phyloP scores from a whole-genome alignment of 257 asterid genomes.

The Nicotiana knightiana region DNA sequence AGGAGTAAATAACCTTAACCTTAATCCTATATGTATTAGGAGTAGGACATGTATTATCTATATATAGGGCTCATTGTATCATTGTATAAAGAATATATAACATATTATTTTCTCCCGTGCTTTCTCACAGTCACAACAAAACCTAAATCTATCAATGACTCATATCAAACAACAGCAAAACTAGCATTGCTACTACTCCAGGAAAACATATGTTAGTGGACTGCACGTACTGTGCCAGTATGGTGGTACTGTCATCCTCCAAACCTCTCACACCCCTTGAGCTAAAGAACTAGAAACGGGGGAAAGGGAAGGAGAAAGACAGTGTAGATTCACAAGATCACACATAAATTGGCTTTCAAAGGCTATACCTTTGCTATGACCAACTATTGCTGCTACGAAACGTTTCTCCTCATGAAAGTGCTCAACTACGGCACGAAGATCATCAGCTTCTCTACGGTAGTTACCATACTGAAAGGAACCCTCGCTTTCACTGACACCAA shows the following conservation, averaged over 20 bases:
- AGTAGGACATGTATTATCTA: too few species aligned
- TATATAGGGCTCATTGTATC: too few species aligned
- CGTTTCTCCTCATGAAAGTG: slow-evolving; percentile 50
- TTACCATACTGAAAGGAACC: slow-evolving; percentile 85
- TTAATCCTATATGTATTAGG: too few species aligned
- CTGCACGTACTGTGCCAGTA: background rate
- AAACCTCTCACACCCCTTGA: background rate
- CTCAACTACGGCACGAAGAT: slow-evolving; percentile 61
- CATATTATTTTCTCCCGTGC: too few species aligned
- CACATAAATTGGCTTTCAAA: background rate
- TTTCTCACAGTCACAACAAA: background rate
- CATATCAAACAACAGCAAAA: background rate
- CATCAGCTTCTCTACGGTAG: slow-evolving; percentile 79
- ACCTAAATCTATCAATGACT: background rate
- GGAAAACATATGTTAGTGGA: background rate
- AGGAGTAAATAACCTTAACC: too few species aligned
- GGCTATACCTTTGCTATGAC: slow-evolving; percentile 81
- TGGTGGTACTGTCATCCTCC: background rate
- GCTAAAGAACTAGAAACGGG: background rate
- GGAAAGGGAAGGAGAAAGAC: background rate
- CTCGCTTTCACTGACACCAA: slow-evolving; percentile 70
- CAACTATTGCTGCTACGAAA: slow-evolving; percentile 50
- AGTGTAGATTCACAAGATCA: background rate
- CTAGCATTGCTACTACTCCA: background rate
- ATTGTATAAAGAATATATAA: too few species aligned